A percentile compares a stretch with the other conserved stretches of the same genome.
These are phyloP conservation scores for Beauveria brongniartii DNA, from an alignment of 2,329 filamentous ascomycete genomes.

Conservation along the genomic window DNA sequence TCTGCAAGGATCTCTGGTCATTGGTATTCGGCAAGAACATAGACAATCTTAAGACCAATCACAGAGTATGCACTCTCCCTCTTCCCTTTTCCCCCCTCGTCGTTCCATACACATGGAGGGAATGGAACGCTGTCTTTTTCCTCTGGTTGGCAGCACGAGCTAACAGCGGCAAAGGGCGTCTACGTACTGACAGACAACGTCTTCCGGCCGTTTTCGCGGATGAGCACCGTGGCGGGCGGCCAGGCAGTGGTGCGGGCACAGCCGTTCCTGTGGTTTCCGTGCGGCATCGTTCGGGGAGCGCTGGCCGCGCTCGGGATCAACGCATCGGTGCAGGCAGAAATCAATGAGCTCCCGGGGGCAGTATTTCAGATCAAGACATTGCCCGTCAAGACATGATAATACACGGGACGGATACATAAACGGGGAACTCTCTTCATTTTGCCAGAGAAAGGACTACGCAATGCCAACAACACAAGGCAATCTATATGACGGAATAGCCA, in stretches of 20 bases:
- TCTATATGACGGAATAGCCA: neutral
- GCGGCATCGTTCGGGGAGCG: constrained; percentile 85
- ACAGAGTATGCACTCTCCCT: constrained; percentile 50
- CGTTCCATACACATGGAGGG: too few species aligned
- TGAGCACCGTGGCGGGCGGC: constrained; percentile 74
- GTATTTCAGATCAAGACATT: constrained; percentile 94
- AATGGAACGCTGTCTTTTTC: neutral
- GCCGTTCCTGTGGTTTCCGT: constrained; percentile 93
- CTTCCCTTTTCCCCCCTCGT: too few species aligned
- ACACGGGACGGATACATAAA: constrained; percentile 1
- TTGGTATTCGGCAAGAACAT: constrained; percentile 94
- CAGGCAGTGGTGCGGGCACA: constrained; percentile 69
- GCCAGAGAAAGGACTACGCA: neutral
- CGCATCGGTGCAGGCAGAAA: constrained; percentile 86
- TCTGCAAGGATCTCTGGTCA: constrained; percentile 97
- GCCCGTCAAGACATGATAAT: constrained; percentile 50
- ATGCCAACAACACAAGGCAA: neutral
- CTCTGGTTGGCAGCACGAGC: neutral
- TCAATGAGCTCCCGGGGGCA: constrained; percentile 74
- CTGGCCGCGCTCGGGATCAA: constrained; percentile 85
- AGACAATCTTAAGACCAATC: constrained; percentile 97
- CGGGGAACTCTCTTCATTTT: neutral
- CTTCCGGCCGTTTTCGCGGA: constrained; percentile 80
- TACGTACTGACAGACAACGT: constrained; percentile 92
- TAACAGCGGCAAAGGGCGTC: constrained; percentile 54